A percentile compares a stretch with the other conserved stretches of the same genome.
Conservation (phyloP, 2,329 filamentous ascomycete species). For the Aspergillaceae sp. region DNA sequence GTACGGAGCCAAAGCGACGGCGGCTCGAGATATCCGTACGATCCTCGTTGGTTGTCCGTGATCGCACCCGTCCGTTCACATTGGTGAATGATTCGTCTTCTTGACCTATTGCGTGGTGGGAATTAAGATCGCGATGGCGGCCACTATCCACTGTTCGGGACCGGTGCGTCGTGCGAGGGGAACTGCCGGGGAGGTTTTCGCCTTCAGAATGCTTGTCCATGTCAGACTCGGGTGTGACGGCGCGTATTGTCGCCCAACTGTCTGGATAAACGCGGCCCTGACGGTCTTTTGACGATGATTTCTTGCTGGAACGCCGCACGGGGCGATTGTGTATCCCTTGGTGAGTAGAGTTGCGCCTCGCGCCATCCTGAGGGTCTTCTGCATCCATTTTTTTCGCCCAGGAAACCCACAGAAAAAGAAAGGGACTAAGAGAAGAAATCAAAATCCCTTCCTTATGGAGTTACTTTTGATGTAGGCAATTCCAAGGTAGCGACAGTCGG, state of each 20-base stretch:
- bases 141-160: conserved; percentile 26
- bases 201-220: conserved; percentile 30
- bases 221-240: conserved; percentile 39
- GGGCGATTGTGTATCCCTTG: conserved; percentile 31
- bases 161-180: conserved; percentile 29
- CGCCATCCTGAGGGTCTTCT: conserved; percentile 30
- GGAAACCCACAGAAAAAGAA: neutral
- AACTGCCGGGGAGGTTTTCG: conserved; percentile 24
- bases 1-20: conserved; percentile 34
- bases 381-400: conserved; percentile 29
- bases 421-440: neutral
- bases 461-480: conserved; percentile 7
- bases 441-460: neutral
- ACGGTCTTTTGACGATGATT: conserved; percentile 39
- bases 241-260: conserved; percentile 37
- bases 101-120: conserved; percentile 23
- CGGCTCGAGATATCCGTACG: conserved; percentile 30
- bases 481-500: conserved; percentile 15
- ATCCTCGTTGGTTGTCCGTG: conserved; percentile 34
- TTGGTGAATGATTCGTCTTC: conserved; percentile 24
- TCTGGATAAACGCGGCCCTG: conserved; percentile 41
- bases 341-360: conserved; percentile 33
- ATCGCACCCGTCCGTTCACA: conserved; percentile 27
- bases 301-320: conserved; percentile 38
- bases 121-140: conserved; percentile 19